Conservation (phyloP, 2,329 filamentous ascomycete species). For the Fusarium avenaceum region DNA sequence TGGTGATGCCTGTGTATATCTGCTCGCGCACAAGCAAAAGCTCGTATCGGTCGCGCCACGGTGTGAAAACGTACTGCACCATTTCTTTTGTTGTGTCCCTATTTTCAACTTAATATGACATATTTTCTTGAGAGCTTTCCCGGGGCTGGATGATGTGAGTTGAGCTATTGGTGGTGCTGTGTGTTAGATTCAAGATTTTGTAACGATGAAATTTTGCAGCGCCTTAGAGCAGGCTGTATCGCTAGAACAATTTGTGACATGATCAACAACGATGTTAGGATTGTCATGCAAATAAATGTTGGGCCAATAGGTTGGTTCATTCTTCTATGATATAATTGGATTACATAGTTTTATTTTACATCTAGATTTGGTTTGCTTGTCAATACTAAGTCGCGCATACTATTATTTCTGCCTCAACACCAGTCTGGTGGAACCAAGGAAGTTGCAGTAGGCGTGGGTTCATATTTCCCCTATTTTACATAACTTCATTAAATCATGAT, state of each 20-base stretch:
- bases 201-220: constrained; percentile 24
- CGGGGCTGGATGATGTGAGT: background rate
- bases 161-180: background rate
- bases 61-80: constrained; percentile 80
- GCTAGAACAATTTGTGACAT: background rate
- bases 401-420: too few relatives aligned
- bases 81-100: constrained; percentile 55
- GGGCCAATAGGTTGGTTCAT: too few relatives aligned
- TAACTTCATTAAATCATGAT: too few relatives aligned
- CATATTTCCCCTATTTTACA: too few relatives aligned
- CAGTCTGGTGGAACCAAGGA: too few relatives aligned
- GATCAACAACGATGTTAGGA: background rate
- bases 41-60: constrained; percentile 76
- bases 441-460: too few relatives aligned
- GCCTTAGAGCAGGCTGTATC: background rate
- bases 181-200: constrained; percentile 12
- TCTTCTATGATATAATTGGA: too few relatives aligned
- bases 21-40: constrained; percentile 74
- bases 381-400: too few relatives aligned
- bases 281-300: background rate
- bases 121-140: too few relatives aligned
- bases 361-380: too few relatives aligned
- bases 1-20: constrained; percentile 64
- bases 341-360: too few relatives aligned
- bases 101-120: background rate